Base-by-base conservation (phyloP, 1,284 basidiomycete species). In the Fistulina hepatica region DNA sequence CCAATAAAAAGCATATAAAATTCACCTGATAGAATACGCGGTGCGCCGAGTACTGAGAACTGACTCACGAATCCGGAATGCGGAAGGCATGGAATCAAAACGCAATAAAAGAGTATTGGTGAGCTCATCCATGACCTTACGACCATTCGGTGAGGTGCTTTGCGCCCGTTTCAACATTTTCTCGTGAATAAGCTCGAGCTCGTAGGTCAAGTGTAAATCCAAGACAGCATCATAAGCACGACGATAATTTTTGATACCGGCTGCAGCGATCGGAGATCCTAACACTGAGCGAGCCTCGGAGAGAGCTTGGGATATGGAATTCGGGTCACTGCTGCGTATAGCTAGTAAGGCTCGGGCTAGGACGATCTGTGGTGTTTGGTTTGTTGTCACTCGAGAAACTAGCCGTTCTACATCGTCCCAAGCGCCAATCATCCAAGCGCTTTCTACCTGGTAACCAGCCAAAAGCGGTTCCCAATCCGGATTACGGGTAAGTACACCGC, bases 401-500 rank as follows among this genome's bases (percentile, higher is more conserved):
- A 84, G 64, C 5, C 59, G 56, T 41, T 76, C 64, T 16, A 97
- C 81, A 34, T 83, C 82, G 7, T 76, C 69, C 93, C 94, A 97
- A 47, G 94, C 90, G 6, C 91, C 86, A 15, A 91, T 81, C 67
- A 94, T 94, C 78, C 92, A 94, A 2, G 90, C 88, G 40, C 92
- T 90, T 61, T 99, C 94, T 10, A 90, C 80, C 47, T 90, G 82
- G 56, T 90, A 97, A 0, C 82, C 80, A 6, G 82, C 76, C 2
- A 99, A 65, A 4, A 75, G 67, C 1, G 68, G 54, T 40, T 84
- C 73, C 94, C 94, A 98, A 34, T 81, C 73, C 0, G 91, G 86
- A 53, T 91, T 77, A 9, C 75, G 78, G 42, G 81, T 86, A 19
- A 98, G 67, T 5, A 97, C 81, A 13, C 95, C 95, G 40, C 79